Percentiles rank a stretch among this genome's conserved stretches.
phyloP scores from a whole-genome alignment of 352 stramenopile genomes.

The Phytophthora rubi region DNA sequence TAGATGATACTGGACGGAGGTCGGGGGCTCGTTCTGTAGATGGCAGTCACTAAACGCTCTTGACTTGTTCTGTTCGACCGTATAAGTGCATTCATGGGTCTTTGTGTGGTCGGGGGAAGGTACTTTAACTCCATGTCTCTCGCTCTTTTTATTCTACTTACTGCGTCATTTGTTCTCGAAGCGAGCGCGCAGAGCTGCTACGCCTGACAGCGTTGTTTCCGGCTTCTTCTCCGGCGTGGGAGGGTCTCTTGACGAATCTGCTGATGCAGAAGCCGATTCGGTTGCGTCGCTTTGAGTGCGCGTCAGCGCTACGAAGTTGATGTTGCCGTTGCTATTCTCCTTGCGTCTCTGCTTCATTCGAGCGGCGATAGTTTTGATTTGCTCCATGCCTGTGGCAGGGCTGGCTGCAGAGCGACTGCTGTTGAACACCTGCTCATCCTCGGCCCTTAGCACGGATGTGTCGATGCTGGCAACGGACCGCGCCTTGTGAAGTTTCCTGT shows the following conservation, averaged over 20 bases:
- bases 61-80: slow-evolving; percentile 13
- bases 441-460: slow-evolving; percentile 42
- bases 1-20: slow-evolving; percentile 21
- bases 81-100: slow-evolving; percentile 6
- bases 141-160: slow-evolving; percentile 17
- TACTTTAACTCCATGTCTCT: slow-evolving; percentile 12
- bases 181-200: slow-evolving; percentile 74
- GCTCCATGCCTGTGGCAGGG: slow-evolving; percentile 49
- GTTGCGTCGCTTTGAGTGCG: slow-evolving; percentile 37
- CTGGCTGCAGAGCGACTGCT: slow-evolving; percentile 21
- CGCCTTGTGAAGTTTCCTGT: slow-evolving; percentile 54
- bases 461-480: slow-evolving; percentile 71
- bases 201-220: slow-evolving; percentile 45
- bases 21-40: slow-evolving; percentile 10
- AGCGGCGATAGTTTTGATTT: slow-evolving; percentile 76
- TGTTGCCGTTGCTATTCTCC: slow-evolving; percentile 28
- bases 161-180: slow-evolving; percentile 67
- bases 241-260: slow-evolving; percentile 10
- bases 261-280: slow-evolving; percentile 15
- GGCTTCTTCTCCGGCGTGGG: slow-evolving; percentile 31
- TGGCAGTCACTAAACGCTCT: slow-evolving; percentile 26
- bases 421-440: slow-evolving; percentile 27
- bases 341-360: slow-evolving; percentile 79
- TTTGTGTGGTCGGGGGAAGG: neutral
- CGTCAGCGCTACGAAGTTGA: slow-evolving; percentile 34